Base-by-base conservation (phyloP, 2,329 filamentous ascomycete genomes). In the Diaporthe citriasiana region DNA sequence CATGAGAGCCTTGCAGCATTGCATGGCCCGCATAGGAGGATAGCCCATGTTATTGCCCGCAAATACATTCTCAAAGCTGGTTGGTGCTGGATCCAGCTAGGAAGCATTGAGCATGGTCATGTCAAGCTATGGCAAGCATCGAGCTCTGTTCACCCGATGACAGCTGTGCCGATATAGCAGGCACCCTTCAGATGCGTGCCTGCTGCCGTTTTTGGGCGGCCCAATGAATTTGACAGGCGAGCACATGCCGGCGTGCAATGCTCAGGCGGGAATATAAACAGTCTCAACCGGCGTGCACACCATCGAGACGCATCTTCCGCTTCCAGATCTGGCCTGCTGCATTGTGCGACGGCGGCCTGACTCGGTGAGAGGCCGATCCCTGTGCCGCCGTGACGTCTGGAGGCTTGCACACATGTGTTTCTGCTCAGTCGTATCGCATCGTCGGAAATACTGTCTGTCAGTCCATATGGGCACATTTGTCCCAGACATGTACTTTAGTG, bases 311-410 rank as follows among this genome's bases (percentile, higher is more conserved):
- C 53, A 70, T 45, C 47, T 42, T 33, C 63, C 47, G 53, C 40
- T 66, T 40, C 63, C 73, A 53, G 27, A 73, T 73, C 50, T 69
- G 71, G 73, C 57, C 45, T 63, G 71, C 59, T 75, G 73, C 73
- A 73, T 73, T 59, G 73, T 75, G 71, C 59, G 65, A 73, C 73
- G 40, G 40, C 38, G 63, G 74, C 47, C 66, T 73, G 74, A 68
- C 40, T 56, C 59, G 53, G 71, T 42, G 57, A 55, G 56, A 55
- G 57, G 60, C 63, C 53, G 50, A 51, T 47, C 70, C 69, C 65
- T 69, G 57, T 60, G 63, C 59, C 45, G 71, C 56, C 69, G 59
- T 71, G 70, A 63, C 70, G 50, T 55, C 47, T 63, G 56, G 56
- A 55, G 57, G 70, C 57, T 40, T 53, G 25, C n/a, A 42, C 45